Evolutionary conservation across 2,329 filamentous ascomycete species (phyloP).

Genomic region (Xylaria sp.): DNA sequence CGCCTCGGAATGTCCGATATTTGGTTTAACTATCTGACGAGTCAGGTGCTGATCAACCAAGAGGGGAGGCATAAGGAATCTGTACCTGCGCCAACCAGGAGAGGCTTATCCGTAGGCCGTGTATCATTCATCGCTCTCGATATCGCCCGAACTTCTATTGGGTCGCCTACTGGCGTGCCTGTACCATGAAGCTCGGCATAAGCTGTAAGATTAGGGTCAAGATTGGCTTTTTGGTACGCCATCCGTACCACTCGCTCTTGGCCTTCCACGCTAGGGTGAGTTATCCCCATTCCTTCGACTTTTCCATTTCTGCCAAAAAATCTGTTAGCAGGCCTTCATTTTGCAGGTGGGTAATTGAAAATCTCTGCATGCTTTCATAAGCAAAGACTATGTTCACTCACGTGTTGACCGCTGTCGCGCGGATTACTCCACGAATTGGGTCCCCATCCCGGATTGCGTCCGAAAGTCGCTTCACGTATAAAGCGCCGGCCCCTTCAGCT

Average conservation of each 20-base stretch:
- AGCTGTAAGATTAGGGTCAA: constrained; percentile 41
- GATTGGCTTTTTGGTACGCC: constrained; percentile 41
- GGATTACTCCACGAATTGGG: constrained; percentile 47
- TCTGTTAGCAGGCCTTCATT: constrained; percentile 8
- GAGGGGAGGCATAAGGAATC: background rate
- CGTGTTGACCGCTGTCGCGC: constrained; percentile 45
- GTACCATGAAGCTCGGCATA: constrained; percentile 45
- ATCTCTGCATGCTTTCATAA: background rate
- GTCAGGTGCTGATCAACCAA: background rate
- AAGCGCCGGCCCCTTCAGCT: constrained; percentile 40
- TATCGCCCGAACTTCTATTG: constrained; percentile 35
- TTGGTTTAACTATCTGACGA: constrained; percentile 37
- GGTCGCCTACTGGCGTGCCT: constrained; percentile 36
- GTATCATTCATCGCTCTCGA: constrained; percentile 34
- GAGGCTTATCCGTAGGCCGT: constrained; percentile 25
- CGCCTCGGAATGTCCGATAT: constrained; percentile 46
- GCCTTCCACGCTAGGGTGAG: constrained; percentile 44
- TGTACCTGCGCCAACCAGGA: constrained; percentile 34
- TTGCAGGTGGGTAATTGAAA: background rate
- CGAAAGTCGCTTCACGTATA: constrained; percentile 45
- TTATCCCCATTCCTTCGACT: constrained; percentile 47
- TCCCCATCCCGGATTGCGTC: constrained; percentile 47
- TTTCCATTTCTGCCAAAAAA: constrained; percentile 42
- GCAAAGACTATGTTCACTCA: constrained; percentile 10
- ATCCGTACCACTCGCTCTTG: constrained; percentile 41